Evolutionary conservation across 2,329 filamentous ascomycete genomes (phyloP), one percentile per base, ranked within the genome.

Genomic region (Penicillium sp.): DNA sequence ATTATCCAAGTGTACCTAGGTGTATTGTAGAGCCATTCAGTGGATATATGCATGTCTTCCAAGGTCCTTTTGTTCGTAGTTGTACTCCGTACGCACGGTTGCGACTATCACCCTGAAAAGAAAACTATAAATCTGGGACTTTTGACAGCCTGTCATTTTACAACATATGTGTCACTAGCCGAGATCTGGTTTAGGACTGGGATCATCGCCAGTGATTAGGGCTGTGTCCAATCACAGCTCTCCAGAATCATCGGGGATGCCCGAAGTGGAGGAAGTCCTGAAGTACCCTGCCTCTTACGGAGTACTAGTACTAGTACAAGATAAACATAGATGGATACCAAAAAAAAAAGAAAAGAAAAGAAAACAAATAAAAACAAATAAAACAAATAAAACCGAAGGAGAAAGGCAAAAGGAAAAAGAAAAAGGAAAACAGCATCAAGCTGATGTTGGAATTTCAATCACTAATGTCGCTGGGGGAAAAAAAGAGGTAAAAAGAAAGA

Each of bases 371-470:
- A n/a, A n/a, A n/a, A n/a, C n/a, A n/a, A n/a, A n/a, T n/a, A n/a
- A n/a, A n/a, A n/a, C n/a, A n/a, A n/a, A n/a, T n/a, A n/a, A n/a
- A n/a, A n/a, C n/a, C n/a, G n/a, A n/a, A n/a, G n/a, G n/a, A n/a
- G n/a, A n/a, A n/a, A n/a, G n/a, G n/a, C n/a, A n/a, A n/a, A n/a
- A n/a, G 1, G 2, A 22, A 46, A 32, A 6, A 15, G 2, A 5
- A 33, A 42, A 42, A 33, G 3, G 15, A 40, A 35, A 46, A n/a
- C 43, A 42, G 48, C 43, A 29, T 50, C 50, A 45, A 50, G 50
- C 51, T 45, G 35, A 31, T 42, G 21, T 52, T 47, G 33, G 32
- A 32, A 50, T 52, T 52, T 42, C 48, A 41, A 38, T 45, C 33
- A 49, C 19, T 47, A 35, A 13, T n/a, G 24, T 42, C 37, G 29